These are phyloP conservation scores for Scedosporium aurantiacum DNA, from an alignment of 2,329 filamentous ascomycete species.

Conservation along the genomic window DNA sequence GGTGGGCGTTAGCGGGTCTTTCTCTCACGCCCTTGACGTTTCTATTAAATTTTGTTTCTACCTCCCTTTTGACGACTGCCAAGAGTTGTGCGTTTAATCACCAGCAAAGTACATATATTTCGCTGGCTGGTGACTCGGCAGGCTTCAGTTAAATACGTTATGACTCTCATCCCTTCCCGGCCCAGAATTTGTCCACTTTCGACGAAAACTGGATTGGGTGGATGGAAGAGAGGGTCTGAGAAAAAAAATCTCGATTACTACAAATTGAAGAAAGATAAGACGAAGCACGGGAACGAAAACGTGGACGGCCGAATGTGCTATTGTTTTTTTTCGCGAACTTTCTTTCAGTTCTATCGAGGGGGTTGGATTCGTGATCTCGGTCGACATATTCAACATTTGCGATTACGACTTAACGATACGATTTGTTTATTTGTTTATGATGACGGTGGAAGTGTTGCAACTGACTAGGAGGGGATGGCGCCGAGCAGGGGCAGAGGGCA, in stretches of 20 bases:
- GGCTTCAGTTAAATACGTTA: not conserved
- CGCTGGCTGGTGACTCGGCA: not conserved
- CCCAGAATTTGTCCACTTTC: too few relatives aligned
- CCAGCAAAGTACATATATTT: not conserved
- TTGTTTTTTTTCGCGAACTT: not conserved
- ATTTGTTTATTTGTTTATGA: not conserved
- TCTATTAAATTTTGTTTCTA: not conserved
- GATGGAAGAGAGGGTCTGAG: too few relatives aligned
- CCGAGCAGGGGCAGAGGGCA: too few relatives aligned
- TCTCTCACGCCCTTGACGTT: not conserved
- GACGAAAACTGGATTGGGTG: too few relatives aligned
- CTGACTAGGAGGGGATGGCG: too few relatives aligned
- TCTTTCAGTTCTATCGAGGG: not conserved
- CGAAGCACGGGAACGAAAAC: not conserved
- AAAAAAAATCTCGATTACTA: too few relatives aligned
- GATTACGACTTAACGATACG: constrained; percentile 1
- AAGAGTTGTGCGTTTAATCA: not conserved
- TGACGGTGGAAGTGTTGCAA: too few relatives aligned
- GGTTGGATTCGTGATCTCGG: not conserved
- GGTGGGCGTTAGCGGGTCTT: not conserved
- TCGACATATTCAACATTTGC: constrained; percentile 1
- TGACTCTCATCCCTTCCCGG: too few relatives aligned
- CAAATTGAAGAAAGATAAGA: too few relatives aligned
- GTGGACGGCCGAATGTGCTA: not conserved
- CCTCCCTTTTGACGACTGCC: not conserved